These are phyloP conservation scores for Trichoderma virens DNA, from an alignment of 495 filamentous ascomycete species.

Conservation along the genomic window DNA sequence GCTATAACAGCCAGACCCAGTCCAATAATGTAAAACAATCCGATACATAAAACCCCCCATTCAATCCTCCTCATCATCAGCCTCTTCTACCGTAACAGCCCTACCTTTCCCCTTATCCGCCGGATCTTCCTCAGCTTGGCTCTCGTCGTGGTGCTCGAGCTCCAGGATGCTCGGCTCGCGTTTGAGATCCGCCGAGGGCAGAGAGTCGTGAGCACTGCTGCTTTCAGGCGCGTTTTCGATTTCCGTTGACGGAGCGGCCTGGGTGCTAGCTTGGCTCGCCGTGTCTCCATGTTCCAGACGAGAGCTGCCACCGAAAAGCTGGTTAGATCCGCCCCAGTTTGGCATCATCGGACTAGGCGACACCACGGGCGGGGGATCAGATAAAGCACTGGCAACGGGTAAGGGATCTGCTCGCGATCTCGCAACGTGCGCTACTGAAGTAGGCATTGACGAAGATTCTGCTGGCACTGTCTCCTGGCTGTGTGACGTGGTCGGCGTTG, in stretches of 20 bases:
- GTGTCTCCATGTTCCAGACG: constrained; percentile 16
- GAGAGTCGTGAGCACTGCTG: constrained; percentile 12
- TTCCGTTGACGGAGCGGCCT: constrained; percentile 14
- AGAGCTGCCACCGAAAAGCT: constrained; percentile 24
- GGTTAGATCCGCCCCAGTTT: constrained; percentile 35
- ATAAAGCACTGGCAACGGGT: background rate
- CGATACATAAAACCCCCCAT: constrained; percentile 6
- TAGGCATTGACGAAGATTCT: background rate
- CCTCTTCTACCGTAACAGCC: constrained; percentile 35
- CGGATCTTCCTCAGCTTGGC: constrained; percentile 11
- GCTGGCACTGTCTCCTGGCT: background rate
- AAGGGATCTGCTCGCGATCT: background rate
- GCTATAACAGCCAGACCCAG: background rate
- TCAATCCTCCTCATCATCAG: constrained; percentile 25
- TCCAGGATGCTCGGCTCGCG: background rate
- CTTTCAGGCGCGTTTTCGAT: constrained; percentile 1
- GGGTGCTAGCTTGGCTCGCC: background rate
- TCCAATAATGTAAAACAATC: background rate
- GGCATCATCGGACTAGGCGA: constrained; percentile 33
- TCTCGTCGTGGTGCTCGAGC: constrained; percentile 11
- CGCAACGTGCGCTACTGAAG: background rate
- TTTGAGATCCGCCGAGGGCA: constrained; percentile 14
- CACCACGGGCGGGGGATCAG: constrained; percentile 24
- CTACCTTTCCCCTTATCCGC: constrained; percentile 27
- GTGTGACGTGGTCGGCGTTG: background rate